Evolutionary conservation across 2,329 filamentous ascomycete genomes (phyloP).

Genomic region (Alternaria alternata): DNA sequence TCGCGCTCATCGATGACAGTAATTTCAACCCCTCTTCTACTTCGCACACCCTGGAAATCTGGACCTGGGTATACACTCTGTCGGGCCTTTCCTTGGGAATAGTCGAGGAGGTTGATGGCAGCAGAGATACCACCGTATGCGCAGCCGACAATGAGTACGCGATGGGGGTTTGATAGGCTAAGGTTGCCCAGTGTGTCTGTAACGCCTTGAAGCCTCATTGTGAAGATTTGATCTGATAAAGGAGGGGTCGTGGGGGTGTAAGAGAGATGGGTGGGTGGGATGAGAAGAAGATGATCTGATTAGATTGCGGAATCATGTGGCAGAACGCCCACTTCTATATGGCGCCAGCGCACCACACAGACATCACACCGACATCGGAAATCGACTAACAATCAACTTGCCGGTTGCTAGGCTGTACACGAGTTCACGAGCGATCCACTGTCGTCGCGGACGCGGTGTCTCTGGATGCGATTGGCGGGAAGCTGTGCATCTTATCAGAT

Average conservation of each 20-base stretch:
- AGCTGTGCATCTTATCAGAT: slow-evolving; percentile 11
- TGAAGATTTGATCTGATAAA: slow-evolving; percentile 28
- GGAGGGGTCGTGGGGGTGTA: slow-evolving; percentile 7
- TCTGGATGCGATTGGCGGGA: slow-evolving; percentile 7
- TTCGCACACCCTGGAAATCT: slow-evolving; percentile 45
- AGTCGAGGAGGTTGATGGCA: slow-evolving; percentile 72
- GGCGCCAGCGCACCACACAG: slow-evolving; percentile 5
- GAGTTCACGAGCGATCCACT: slow-evolving; percentile 11
- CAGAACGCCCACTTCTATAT: slow-evolving; percentile 14
- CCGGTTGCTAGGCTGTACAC: background rate
- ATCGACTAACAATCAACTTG: slow-evolving; percentile 13
- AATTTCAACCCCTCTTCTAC: slow-evolving; percentile 68
- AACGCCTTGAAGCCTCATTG: slow-evolving; percentile 41
- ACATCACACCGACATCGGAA: slow-evolving; percentile 23
- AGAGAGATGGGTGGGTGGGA: slow-evolving; percentile 5
- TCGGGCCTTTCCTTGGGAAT: slow-evolving; percentile 65
- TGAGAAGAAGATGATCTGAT: slow-evolving; percentile 47
- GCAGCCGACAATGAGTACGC: slow-evolving; percentile 72
- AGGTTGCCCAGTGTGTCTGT: slow-evolving; percentile 37
- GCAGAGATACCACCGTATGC: slow-evolving; percentile 76
- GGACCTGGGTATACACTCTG: slow-evolving; percentile 53
- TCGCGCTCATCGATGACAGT: slow-evolving; percentile 82
- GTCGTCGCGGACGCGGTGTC: background rate
- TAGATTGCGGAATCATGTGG: slow-evolving; percentile 31
- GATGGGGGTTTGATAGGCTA: slow-evolving; percentile 43